Conservation (phyloP, 2,329 filamentous ascomycete species). For the Sporothrix phasma region DNA sequence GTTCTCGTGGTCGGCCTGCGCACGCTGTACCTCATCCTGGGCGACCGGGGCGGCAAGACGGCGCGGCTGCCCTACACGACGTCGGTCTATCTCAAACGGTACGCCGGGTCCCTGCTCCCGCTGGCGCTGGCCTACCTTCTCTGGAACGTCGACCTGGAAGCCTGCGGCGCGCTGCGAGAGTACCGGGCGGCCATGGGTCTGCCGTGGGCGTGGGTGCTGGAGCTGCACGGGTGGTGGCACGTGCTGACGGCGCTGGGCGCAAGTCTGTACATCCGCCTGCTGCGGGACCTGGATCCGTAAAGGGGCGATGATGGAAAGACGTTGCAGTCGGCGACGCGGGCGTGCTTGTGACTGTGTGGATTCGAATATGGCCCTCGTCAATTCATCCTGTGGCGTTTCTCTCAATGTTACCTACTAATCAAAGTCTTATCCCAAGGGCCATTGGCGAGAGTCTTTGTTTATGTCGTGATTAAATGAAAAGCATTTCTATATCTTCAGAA, state of each 20-base stretch:
- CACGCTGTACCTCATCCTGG: slow-evolving; percentile 28
- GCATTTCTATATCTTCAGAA: neutral
- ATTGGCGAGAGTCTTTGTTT: no score
- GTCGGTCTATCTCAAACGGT: neutral
- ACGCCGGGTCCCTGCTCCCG: neutral
- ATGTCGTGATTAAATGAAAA: neutral
- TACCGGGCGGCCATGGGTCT: slow-evolving; percentile 38
- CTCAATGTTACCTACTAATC: no score
- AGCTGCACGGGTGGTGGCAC: slow-evolving; percentile 57
- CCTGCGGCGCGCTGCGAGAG: slow-evolving; percentile 37
- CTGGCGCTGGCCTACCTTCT: slow-evolving; percentile 35
- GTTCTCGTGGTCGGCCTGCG: slow-evolving; percentile 27
- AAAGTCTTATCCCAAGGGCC: no score
- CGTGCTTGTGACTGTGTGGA: no score
- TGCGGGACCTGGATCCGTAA: slow-evolving; percentile 9
- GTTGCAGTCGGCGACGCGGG: no score
- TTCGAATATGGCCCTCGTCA: no score
- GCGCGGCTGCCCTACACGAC: neutral
- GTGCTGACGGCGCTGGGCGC: slow-evolving; percentile 48
- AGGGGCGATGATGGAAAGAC: no score
- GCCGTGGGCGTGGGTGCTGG: slow-evolving; percentile 45
- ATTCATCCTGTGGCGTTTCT: no score
- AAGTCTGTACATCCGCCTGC: slow-evolving; percentile 11
- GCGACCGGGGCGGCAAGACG: neutral
- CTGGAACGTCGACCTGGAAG: slow-evolving; percentile 48